These are phyloP conservation scores for Vitis rotundifolia DNA, from an alignment of 164 flowering plant species.

Conservation along the genomic window DNA sequence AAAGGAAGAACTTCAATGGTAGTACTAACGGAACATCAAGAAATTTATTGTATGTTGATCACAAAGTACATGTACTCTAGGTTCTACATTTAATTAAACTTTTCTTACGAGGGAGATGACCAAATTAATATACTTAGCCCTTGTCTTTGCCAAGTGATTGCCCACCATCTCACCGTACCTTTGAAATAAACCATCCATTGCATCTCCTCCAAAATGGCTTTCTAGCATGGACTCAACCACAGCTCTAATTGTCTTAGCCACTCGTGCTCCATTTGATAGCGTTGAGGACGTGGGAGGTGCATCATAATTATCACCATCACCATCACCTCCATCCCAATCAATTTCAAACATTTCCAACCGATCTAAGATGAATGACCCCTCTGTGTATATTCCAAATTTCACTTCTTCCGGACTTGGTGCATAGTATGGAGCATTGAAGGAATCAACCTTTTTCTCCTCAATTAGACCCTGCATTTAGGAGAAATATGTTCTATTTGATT, in stretches of 20 bases:
- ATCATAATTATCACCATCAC: background rate
- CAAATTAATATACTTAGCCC: slow-evolving; percentile 26
- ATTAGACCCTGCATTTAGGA: slow-evolving; percentile 33
- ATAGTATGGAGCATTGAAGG: slow-evolving; percentile 52
- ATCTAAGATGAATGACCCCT: slow-evolving; percentile 46
- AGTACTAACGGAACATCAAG: no score
- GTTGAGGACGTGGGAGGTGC: background rate
- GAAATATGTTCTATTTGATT: no score
- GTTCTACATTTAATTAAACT: background rate
- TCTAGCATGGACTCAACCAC: slow-evolving; percentile 55
- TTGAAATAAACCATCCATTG: slow-evolving; percentile 44
- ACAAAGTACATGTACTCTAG: background rate
- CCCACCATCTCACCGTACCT: slow-evolving; percentile 30
- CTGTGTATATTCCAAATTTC: slow-evolving; percentile 28
- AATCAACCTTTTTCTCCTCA: slow-evolving; percentile 46
- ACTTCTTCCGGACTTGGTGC: slow-evolving; percentile 47
- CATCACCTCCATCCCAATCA: slow-evolving; percentile 39
- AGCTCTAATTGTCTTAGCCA: slow-evolving; percentile 43
- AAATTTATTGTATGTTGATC: no score
- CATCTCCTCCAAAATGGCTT: slow-evolving; percentile 37
- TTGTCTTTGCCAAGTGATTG: slow-evolving; percentile 19
- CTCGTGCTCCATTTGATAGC: slow-evolving; percentile 22
- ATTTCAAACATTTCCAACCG: slow-evolving; percentile 30
- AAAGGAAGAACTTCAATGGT: no score
- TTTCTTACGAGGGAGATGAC: slow-evolving; percentile 38